Conservation (phyloP, 257 asterid genomes). For the Eucommia ulmoides region DNA sequence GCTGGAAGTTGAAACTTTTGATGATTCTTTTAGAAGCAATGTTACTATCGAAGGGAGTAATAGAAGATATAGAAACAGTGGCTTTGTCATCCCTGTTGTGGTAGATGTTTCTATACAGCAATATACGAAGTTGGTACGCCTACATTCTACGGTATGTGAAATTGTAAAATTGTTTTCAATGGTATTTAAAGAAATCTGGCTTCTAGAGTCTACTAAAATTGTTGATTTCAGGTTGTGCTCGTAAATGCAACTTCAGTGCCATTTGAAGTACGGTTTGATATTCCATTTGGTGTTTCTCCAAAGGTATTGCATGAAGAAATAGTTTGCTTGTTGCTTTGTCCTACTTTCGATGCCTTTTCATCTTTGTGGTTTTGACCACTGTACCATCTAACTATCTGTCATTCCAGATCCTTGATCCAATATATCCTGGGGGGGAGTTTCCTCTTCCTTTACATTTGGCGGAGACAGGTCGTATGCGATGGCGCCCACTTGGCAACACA, state of each 20-base stretch:
- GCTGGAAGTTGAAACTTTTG: slow-evolving; percentile 27
- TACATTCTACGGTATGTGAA: slow-evolving; percentile 76
- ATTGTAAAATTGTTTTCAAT: too few relatives aligned
- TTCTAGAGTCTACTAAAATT: too few relatives aligned
- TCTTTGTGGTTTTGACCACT: too few relatives aligned
- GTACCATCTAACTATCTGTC: too few relatives aligned
- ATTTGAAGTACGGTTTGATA: slow-evolving; percentile 88
- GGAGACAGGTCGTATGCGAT: slow-evolving; percentile 78
- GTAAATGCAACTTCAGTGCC: slow-evolving; percentile 65
- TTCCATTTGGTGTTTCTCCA: slow-evolving; percentile 91
- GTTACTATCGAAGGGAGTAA: slow-evolving; percentile 29
- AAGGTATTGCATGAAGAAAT: too few relatives aligned
- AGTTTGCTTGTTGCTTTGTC: too few relatives aligned
- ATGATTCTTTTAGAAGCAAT: slow-evolving; percentile 26
- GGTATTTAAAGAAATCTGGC: too few relatives aligned
- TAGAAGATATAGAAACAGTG: slow-evolving; percentile 29
- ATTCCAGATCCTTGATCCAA: slow-evolving; percentile 78
- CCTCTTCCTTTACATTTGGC: slow-evolving; percentile 97
- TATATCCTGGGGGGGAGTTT: slow-evolving; percentile 88
- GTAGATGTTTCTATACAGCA: slow-evolving; percentile 85
- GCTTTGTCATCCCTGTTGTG: slow-evolving; percentile 84
- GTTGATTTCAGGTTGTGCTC: slow-evolving; percentile 66
- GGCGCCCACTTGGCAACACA: slow-evolving; percentile 90
- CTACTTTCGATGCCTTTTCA: too few relatives aligned
- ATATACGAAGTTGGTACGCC: slow-evolving; percentile 65